phyloP scores from a whole-genome alignment of 164 flowering plant species.

The Chloranthus sessilifolius region DNA sequence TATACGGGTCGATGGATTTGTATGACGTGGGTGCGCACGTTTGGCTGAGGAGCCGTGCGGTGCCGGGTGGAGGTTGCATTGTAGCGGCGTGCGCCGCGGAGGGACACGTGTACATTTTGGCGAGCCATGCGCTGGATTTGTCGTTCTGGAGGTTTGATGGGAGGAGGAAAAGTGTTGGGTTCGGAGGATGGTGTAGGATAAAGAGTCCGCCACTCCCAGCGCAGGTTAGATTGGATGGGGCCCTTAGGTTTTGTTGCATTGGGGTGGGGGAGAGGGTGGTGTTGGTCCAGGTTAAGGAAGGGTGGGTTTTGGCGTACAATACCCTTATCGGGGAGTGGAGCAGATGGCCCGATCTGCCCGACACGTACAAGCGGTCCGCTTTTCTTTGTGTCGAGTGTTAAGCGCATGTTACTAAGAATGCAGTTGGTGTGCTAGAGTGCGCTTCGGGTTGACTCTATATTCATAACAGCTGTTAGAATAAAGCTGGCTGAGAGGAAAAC shows the following conservation, averaged over 20 bases:
- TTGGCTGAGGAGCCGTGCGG: conserved; percentile 71
- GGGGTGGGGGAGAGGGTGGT: conserved; percentile 67
- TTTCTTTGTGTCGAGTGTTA: conserved; percentile 70
- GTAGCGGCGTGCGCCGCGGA: conserved; percentile 73
- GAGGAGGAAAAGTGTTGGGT: conserved; percentile 33
- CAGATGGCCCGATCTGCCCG: conserved; percentile 67
- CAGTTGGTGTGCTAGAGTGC: too few species aligned
- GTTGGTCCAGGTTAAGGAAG: conserved; percentile 65
- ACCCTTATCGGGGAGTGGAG: conserved; percentile 58
- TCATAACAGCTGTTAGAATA: too few species aligned
- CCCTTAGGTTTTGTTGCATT: conserved; percentile 68
- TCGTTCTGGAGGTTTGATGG: conserved; percentile 81
- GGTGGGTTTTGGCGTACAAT: conserved; percentile 65
- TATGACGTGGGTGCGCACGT: conserved; percentile 57
- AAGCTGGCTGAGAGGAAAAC: too few species aligned
- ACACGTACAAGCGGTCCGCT: conserved; percentile 60
- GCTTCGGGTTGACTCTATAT: too few species aligned
- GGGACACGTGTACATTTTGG: conserved; percentile 53
- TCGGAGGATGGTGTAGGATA: conserved; percentile 75
- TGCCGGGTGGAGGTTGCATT: conserved; percentile 92
- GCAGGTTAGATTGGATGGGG: conserved; percentile 61
- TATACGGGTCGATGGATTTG: conserved; percentile 81
- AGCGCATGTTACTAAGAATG: too few species aligned
- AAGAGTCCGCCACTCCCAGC: conserved; percentile 66
- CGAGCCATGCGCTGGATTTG: conserved; percentile 88